Percentiles rank a stretch among this genome's conserved stretches.
Evolutionary conservation across 2,329 filamentous ascomycete species (phyloP).

Genomic region (Sporothrix globosa): DNA sequence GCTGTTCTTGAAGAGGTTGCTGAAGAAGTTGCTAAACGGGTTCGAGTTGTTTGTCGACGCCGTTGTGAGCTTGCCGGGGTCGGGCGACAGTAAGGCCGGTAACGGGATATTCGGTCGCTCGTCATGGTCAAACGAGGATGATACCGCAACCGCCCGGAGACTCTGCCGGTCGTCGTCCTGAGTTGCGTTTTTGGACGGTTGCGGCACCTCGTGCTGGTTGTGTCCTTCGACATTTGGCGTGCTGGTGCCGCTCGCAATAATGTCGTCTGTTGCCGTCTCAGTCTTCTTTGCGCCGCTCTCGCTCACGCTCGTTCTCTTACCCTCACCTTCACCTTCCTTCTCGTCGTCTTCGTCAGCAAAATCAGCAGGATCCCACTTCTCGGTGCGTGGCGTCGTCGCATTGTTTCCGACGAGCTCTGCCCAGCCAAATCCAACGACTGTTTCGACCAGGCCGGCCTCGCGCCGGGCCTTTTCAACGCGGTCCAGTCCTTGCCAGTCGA

Average conservation of each 20-base stretch:
- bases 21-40: slow-evolving; percentile 63
- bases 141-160: slow-evolving; percentile 51
- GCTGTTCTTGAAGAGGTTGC: slow-evolving; percentile 57
- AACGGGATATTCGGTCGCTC: not conserved
- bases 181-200: slow-evolving; percentile 67
- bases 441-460: slow-evolving; percentile 90
- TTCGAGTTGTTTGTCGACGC: slow-evolving; percentile 50
- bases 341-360: not conserved
- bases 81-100: slow-evolving; percentile 17
- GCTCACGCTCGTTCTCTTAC: not conserved
- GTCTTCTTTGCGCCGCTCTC: slow-evolving; percentile 33
- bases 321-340: not conserved
- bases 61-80: slow-evolving; percentile 40
- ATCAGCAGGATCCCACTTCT: slow-evolving; percentile 48
- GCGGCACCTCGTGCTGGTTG: slow-evolving; percentile 65
- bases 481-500: slow-evolving; percentile 93
- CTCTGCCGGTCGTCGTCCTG: slow-evolving; percentile 68
- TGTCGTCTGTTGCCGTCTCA: not conserved
- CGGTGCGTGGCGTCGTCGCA: slow-evolving; percentile 52
- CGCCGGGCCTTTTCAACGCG: slow-evolving; percentile 91
- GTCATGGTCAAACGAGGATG: slow-evolving; percentile 40
- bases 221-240: slow-evolving; percentile 45
- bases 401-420: slow-evolving; percentile 82
- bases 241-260: slow-evolving; percentile 39
- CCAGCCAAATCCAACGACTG: slow-evolving; percentile 92